A percentile compares a stretch with the other conserved stretches of the same genome.
Evolutionary conservation across 169 alveolate species (phyloP).

Genomic region (Miamiensis avidus): DNA sequence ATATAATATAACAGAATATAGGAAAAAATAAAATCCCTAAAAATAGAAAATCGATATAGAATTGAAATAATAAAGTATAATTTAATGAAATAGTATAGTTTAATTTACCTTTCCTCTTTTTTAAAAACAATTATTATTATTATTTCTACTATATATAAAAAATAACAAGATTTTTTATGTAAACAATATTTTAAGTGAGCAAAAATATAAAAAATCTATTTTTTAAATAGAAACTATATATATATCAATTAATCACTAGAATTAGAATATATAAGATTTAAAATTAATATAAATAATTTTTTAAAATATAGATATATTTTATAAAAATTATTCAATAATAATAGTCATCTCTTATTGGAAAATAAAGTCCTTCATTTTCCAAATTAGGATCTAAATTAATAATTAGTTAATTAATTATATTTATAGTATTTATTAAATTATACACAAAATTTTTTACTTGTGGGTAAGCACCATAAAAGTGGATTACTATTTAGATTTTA

Average conservation of each 20-base stretch:
- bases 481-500: conserved; percentile 31
- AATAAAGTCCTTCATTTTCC: conserved; percentile 11
- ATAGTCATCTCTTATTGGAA: not conserved
- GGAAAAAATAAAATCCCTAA: conserved; percentile 18
- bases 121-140: too few relatives aligned
- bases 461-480: conserved; percentile 37
- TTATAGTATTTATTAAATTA: not conserved
- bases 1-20: not conserved
- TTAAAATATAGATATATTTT: too few relatives aligned
- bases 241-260: too few relatives aligned
- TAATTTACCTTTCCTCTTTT: not conserved
- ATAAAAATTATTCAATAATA: not conserved
- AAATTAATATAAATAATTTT: too few relatives aligned
- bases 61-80: not conserved
- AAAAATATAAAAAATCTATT: too few relatives aligned
- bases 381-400: conserved; percentile 10
- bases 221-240: too few relatives aligned
- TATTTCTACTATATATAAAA: too few relatives aligned
- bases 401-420: not conserved
- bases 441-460: not conserved
- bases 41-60: too few relatives aligned
- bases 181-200: too few relatives aligned
- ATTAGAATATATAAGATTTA: too few relatives aligned
- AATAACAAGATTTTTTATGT: too few relatives aligned
- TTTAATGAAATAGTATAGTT: not conserved